Evolutionary conservation across 2,329 filamentous ascomycete genomes (phyloP), one percentile per base, ranked within the genome.

Genomic region (Penicillium digitatum): DNA sequence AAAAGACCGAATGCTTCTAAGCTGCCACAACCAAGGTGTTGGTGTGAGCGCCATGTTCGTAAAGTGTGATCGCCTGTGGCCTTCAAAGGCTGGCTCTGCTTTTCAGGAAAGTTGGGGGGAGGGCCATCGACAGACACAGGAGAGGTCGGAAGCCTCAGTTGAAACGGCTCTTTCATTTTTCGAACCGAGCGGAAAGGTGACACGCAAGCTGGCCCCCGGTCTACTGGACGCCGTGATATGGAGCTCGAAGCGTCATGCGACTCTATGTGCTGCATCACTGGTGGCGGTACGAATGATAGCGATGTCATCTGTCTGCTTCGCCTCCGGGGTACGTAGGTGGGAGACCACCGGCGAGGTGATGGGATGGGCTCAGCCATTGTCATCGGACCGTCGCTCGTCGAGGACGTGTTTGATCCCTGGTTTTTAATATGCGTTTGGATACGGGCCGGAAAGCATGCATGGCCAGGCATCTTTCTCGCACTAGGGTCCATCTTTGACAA

Each of bases 181-280:
- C 69, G 67, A 10, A 74, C 72, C 1, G 72, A 74, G 16, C 72
- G 71, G 50, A 74, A 74, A 0, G 72, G 72, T 11, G 72, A 74
- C 35, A 73, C 63, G 20, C 57, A 67, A 43, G 63, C 54, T 10
- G 63, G 54, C 0, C 52, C 59, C 6, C 70, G 66, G 16, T 70
- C 69, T 34, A 58, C 55, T 24, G 65, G 58, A 26, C 69, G 62
- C 53, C 66, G 61, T 22, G 61, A 47, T 34, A 65, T 59, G 12
- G 65, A 57, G 20, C 58, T 54, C n/a, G 67, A 63, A 51, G 67
- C 65, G 27, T 72, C 69, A 20, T 62, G 51, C 24, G 65, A 58
- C 29, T 73, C 72, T 35, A 60, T 57, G 7, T 67, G 69, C 24
- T 66, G 63, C 27, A 60, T 27, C 34, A 61, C 61, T 8, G 67